Base-by-base conservation (phyloP, 768 basidiomycete genomes). In the Lyophyllum semitale region DNA sequence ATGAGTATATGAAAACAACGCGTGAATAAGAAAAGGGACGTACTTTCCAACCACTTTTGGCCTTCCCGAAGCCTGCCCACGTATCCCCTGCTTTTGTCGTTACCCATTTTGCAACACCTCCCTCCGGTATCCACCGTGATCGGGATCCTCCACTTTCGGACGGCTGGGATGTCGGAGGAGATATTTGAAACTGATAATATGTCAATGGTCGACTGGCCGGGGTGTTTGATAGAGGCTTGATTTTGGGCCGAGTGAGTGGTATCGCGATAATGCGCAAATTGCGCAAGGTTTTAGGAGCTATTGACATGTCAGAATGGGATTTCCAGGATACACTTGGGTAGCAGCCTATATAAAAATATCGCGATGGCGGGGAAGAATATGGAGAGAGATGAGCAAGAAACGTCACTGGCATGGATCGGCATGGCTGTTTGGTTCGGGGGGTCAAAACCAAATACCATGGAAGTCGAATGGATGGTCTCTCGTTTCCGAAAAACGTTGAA, bases 31-130 rank as follows among this genome's bases (percentile, higher is more conserved):
- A 20, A 46, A 20, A 46, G 41, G 52, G 13, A 72, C 80, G 6
- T 58, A 90, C 91, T 82, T 85, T 85, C 91, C 91, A 93, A 50
- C 79, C 83, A 20, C 81, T 83, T 51, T 85, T 72, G 1, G 87
- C 83, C 60, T 84, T 84, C 11, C 89, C 91, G 63, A 90, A 85
- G 18, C 77, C 74, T 23, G 82, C 75, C 91, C 91, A 93, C 4
- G 78, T 68, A 43, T 75, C 67, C 1, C 77, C 66, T 0, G 83
- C 84, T 62, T 86, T 91, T 20, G 64, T 67, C 3, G 78, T 72
- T 4, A 71, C 73, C 76, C 77, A 83, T 4, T 77, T 79, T n/a
- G 73, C 62, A 29, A 80, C 43, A 56, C 82, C 84, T 20, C 73
- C 75, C 38, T 75, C 66, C 0, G 76, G 72, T 51, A 70, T 42